Conservation (phyloP, 164 flowering plant genomes). For the Aristolochia contorta region DNA sequence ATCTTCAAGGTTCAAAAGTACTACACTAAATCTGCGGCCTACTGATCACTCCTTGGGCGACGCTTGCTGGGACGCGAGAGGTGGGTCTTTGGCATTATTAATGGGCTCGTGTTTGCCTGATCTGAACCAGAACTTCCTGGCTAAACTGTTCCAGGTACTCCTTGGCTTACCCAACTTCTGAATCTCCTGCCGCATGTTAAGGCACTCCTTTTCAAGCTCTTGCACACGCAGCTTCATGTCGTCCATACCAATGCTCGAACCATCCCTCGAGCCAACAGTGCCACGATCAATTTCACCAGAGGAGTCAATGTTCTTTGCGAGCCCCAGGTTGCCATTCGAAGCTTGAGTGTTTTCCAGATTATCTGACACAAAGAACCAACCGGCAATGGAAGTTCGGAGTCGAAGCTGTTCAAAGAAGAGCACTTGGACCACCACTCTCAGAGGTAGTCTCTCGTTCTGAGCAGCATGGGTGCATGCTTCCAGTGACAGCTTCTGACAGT, state of each 20-base stretch:
- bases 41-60: not conserved
- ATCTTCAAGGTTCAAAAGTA: too few species aligned
- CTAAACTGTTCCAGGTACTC: slow-evolving; percentile 42
- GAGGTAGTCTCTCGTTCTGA: slow-evolving; percentile 67
- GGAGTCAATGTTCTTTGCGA: slow-evolving; percentile 14
- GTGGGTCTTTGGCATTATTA: slow-evolving; percentile 11
- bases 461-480: slow-evolving; percentile 78
- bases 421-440: slow-evolving; percentile 61
- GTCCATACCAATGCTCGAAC: slow-evolving; percentile 12
- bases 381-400: slow-evolving; percentile 48
- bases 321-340: slow-evolving; percentile 19
- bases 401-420: slow-evolving; percentile 68
- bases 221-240: slow-evolving; percentile 39
- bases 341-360: slow-evolving; percentile 35
- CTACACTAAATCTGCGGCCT: too few species aligned
- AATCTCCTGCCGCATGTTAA: slow-evolving; percentile 43
- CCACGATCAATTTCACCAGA: slow-evolving; percentile 5
- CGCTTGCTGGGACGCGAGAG: not conserved
- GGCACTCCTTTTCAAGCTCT: slow-evolving; percentile 63
- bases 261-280: slow-evolving; percentile 5
- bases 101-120: slow-evolving; percentile 16
- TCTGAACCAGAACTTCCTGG: slow-evolving; percentile 24
- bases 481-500: slow-evolving; percentile 67
- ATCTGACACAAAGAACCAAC: slow-evolving; percentile 61
- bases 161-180: slow-evolving; percentile 41